Base-by-base conservation (phyloP, 257 asterid genomes). In the Salvia splendens region DNA sequence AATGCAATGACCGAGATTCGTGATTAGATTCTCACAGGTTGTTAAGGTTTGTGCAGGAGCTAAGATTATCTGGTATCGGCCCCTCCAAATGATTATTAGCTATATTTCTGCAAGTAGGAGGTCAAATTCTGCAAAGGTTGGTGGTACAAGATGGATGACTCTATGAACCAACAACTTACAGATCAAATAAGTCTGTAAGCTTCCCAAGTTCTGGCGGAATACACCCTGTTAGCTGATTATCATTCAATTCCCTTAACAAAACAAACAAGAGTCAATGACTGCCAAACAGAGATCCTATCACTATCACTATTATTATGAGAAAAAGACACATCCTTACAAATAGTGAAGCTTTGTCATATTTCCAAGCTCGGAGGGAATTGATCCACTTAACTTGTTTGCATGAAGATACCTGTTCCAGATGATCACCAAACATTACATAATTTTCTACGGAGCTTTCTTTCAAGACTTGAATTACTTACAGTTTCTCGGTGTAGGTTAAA, bases 341-440 rank as follows among this genome's bases (percentile, higher is more conserved):
- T 91, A 94, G 77, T 94, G 99, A 40, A 94, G 96, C 73, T 88
- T 94, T 11, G 99, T 64, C 99, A 94, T 94, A 78, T 94, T 91
- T 52, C 99, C 99, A 7, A 94, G 95, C 83, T 94, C 96, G 0
- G 97, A 64, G 30, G 97, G 97, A 61, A 94, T 87, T 20, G 97
- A 75, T 7, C 99, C 97, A 33, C 89, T 84, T 42, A 94, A 84
- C 78, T 73, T 85, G 89, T 94, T 94, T 28, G 91, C 93, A 45
- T 94, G 99, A 67, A 94, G 89, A 76, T 94, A 94, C 79, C 99
- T 91, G 70, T 61, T 73, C 12, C 35, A 42, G 53, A 74, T 14
- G 32, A 47, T 15, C 16, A 58, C 50, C 10, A 12, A 42, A 55
- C 28, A 54, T n/a, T 3, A 6, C 33, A 5, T 49, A 30, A 24